A percentile compares a stretch with the other conserved stretches of the same genome.
Evolutionary conservation across 495 filamentous ascomycete species (phyloP).

Genomic region (Podospora didyma): DNA sequence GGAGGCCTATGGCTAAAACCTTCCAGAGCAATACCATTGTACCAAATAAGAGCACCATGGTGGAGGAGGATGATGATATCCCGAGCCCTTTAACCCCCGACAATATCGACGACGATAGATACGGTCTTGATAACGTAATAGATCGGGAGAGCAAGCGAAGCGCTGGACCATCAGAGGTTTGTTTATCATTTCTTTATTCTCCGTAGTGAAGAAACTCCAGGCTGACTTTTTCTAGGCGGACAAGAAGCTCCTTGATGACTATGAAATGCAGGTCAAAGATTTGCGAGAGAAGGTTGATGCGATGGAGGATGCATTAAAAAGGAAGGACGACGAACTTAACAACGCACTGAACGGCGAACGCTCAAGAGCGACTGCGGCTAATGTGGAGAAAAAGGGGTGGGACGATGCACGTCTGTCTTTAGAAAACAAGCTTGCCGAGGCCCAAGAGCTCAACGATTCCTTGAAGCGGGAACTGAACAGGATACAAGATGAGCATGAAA

Average conservation of each 20-base stretch:
- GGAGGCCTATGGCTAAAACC: conserved; percentile 71
- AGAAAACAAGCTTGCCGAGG: conserved; percentile 73
- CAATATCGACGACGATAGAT: conserved; percentile 59
- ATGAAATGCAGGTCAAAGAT: conserved; percentile 69
- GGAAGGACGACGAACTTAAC: conserved; percentile 46
- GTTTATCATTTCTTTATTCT: not conserved
- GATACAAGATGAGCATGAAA: conserved; percentile 61
- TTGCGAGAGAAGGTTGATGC: conserved; percentile 69
- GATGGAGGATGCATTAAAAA: conserved; percentile 59
- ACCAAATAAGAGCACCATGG: conserved; percentile 96
- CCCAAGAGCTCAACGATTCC: conserved; percentile 70
- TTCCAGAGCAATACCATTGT: conserved; percentile 96
- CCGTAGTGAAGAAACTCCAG: not conserved
- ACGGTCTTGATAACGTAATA: conserved; percentile 54
- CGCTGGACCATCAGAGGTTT: conserved; percentile 51
- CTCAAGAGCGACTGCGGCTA: conserved; percentile 40
- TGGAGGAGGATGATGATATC: conserved; percentile 87
- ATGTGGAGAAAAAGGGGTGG: conserved; percentile 65
- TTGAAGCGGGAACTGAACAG: conserved; percentile 74
- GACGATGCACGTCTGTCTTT: conserved; percentile 66
- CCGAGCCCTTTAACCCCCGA: conserved; percentile 29
- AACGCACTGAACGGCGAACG: conserved; percentile 39
- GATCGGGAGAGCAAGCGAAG: conserved; percentile 56
- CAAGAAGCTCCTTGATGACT: conserved; percentile 68
- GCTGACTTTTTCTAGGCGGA: conserved; percentile 46